Evolutionary conservation across 2,329 filamentous ascomycete species (phyloP).

Genomic region (Cordyceps militaris): DNA sequence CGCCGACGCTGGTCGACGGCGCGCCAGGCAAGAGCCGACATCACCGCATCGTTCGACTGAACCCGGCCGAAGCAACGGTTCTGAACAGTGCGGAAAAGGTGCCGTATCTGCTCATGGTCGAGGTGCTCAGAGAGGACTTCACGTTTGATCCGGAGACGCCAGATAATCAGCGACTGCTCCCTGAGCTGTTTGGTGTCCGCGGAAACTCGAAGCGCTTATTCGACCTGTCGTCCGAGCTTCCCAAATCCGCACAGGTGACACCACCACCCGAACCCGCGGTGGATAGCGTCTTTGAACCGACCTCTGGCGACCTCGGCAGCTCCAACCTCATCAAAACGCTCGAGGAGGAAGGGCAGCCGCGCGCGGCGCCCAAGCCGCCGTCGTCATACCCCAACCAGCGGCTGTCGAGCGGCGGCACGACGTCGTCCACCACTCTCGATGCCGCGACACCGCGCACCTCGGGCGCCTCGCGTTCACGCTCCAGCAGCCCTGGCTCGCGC

Average conservation of each 20-base stretch:
- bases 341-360: slow-evolving; percentile 37
- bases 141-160: slow-evolving; percentile 69
- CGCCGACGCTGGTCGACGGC: slow-evolving; percentile 65
- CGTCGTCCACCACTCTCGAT: slow-evolving; percentile 52
- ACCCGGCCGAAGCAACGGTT: slow-evolving; percentile 77
- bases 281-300: slow-evolving; percentile 81
- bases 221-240: slow-evolving; percentile 59
- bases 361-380: slow-evolving; percentile 22
- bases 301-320: slow-evolving; percentile 68
- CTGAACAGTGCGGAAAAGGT: slow-evolving; percentile 83
- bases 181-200: slow-evolving; percentile 49
- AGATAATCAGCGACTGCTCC: slow-evolving; percentile 62
- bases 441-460: slow-evolving; percentile 62
- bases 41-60: slow-evolving; percentile 75
- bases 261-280: slow-evolving; percentile 37
- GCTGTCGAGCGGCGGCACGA: slow-evolving; percentile 55
- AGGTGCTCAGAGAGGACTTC: slow-evolving; percentile 75
- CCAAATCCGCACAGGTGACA: slow-evolving; percentile 39
- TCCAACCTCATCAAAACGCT: slow-evolving; percentile 59
- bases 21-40: slow-evolving; percentile 69
- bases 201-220: slow-evolving; percentile 55
- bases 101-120: slow-evolving; percentile 77
- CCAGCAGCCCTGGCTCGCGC: slow-evolving; percentile 56
- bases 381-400: slow-evolving; percentile 38
- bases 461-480: slow-evolving; percentile 59